phyloP scores from a whole-genome alignment of 1,284 basidiomycete species.

The Marasmius sp. region DNA sequence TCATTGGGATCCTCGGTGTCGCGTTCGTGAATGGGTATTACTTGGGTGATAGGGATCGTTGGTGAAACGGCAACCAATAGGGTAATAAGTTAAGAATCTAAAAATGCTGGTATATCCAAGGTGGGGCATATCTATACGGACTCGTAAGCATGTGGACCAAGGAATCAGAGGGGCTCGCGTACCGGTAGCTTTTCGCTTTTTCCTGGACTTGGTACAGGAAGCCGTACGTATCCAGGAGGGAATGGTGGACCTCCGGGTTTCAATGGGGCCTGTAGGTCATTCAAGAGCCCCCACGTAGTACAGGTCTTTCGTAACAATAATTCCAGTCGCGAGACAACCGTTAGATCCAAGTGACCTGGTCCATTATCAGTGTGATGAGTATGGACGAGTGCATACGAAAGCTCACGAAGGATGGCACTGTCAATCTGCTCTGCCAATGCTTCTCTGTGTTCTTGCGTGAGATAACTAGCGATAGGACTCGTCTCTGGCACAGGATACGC shows the following conservation, averaged over 20 bases:
- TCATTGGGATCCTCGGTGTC: neutral
- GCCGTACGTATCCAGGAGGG: neutral
- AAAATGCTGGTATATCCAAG: slow-evolving; percentile 8
- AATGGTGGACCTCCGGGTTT: neutral
- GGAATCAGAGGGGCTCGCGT: neutral
- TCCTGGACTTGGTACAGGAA: neutral
- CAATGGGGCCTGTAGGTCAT: neutral
- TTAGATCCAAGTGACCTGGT: slow-evolving; percentile 50
- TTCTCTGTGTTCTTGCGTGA: slow-evolving; percentile 71
- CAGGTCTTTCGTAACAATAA: slow-evolving; percentile 5
- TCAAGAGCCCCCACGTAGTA: neutral
- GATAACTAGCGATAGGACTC: slow-evolving; percentile 67
- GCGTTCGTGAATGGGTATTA: neutral
- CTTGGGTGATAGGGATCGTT: neutral
- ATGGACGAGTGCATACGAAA: slow-evolving; percentile 4
- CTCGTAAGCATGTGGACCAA: neutral
- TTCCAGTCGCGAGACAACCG: slow-evolving; percentile 61
- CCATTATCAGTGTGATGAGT: slow-evolving; percentile 9
- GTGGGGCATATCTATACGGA: slow-evolving; percentile 4
- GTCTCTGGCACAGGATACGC: slow-evolving; percentile 75
- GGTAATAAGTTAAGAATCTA: slow-evolving; percentile 1
- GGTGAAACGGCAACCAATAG: neutral
- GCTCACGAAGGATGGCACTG: slow-evolving; percentile 77
- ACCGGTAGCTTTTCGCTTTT: slow-evolving; percentile 2
- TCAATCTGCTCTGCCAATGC: slow-evolving; percentile 86